Conservation (phyloP, 2,329 filamentous ascomycete species). For the Alternaria sp. region DNA sequence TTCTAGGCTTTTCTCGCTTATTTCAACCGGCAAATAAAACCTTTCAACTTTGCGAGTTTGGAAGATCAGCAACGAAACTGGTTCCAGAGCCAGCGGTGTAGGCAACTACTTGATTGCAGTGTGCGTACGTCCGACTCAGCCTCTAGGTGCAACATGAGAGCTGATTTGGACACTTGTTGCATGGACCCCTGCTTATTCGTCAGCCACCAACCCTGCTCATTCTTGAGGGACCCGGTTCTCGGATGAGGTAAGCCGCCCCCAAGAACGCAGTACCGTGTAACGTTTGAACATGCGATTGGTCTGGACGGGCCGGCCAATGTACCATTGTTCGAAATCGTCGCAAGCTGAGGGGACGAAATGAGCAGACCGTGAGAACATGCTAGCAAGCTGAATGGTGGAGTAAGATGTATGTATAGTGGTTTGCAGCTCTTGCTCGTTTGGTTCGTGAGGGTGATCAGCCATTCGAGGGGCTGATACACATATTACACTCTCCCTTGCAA, state of each 20-base stretch:
- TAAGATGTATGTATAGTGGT: neutral
- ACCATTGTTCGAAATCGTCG: neutral
- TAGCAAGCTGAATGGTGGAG: neutral
- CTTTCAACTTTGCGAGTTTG: neutral
- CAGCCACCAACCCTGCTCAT: slow-evolving; percentile 5
- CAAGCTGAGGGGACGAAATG: neutral
- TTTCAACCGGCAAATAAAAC: neutral
- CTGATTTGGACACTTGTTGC: neutral
- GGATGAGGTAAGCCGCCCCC: slow-evolving; percentile 13
- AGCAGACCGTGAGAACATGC: neutral
- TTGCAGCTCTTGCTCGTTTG: neutral
- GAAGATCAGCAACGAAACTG: neutral
- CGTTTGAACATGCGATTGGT: neutral
- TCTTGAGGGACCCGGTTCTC: neutral
- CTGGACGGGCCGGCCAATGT: neutral
- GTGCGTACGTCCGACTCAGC: neutral
- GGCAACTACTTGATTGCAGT: neutral
- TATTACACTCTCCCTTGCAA: neutral
- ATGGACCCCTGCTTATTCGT: slow-evolving; percentile 6
- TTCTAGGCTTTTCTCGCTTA: neutral
- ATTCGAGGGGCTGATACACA: neutral
- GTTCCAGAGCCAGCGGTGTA: neutral
- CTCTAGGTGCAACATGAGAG: neutral
- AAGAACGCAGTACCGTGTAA: neutral
- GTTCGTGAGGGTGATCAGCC: neutral